These are phyloP conservation scores for Lentinula detonsa DNA, from an alignment of 768 basidiomycete species.

Conservation along the genomic window DNA sequence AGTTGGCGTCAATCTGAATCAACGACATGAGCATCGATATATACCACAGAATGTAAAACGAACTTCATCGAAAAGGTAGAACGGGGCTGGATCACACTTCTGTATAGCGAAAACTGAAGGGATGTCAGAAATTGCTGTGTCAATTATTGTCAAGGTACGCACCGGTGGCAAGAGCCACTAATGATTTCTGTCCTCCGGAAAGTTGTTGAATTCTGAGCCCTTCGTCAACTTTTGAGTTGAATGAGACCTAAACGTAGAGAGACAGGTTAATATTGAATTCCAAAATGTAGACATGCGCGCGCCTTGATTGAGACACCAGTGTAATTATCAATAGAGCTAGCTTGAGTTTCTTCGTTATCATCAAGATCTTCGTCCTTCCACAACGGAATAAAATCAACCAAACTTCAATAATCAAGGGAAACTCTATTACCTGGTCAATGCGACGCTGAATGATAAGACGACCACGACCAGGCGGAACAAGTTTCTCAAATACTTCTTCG, in stretches of 20 bases:
- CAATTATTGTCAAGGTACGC: constrained; percentile 6
- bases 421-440: constrained; percentile 62
- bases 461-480: constrained; percentile 92
- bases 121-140: not conserved
- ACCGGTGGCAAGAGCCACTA: constrained; percentile 95
- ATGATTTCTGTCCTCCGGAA: constrained; percentile 95
- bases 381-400: not conserved
- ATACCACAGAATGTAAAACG: not conserved
- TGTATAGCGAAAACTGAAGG: constrained; percentile 91
- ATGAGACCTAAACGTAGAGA: constrained; percentile 68
- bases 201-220: constrained; percentile 94
- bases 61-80: constrained; percentile 98
- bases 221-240: constrained; percentile 98
- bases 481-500: constrained; percentile 92
- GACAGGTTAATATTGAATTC: not conserved
- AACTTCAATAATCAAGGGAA: constrained; percentile 11
- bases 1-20: constrained; percentile 86
- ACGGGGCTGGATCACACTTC: constrained; percentile 98
- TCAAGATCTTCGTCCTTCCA: constrained; percentile 65
- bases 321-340: constrained; percentile 84
- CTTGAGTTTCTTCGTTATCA: constrained; percentile 68
- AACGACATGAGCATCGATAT: not conserved
- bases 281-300: not conserved
- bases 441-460: constrained; percentile 88
- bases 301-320: constrained; percentile 96